Conservation (phyloP, 2,329 filamentous ascomycete species). For the Stenocarpella maydis region DNA sequence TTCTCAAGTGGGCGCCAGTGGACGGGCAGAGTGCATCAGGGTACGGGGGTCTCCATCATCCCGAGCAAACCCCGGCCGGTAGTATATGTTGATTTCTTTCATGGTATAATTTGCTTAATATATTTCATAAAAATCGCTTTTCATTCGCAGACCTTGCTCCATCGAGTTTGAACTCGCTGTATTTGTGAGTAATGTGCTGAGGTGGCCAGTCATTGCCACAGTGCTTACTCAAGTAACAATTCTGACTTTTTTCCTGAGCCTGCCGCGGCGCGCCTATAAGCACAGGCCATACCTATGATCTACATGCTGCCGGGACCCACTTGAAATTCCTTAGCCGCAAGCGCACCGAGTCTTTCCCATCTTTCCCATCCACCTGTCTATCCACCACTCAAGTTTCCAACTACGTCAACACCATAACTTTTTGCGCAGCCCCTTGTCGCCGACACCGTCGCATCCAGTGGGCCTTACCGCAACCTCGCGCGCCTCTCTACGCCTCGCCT, state of each 20-base stretch:
- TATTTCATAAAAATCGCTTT: no score
- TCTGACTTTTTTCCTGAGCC: background rate
- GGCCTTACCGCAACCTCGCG: background rate
- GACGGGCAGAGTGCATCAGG: no score
- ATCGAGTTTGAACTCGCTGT: no score
- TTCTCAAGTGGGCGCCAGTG: no score
- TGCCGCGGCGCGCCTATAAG: background rate
- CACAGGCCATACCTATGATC: background rate
- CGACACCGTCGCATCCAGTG: background rate
- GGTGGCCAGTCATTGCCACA: background rate
- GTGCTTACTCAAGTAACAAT: slow-evolving; percentile 3
- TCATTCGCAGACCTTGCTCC: no score
- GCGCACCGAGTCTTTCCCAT: slow-evolving; percentile 19
- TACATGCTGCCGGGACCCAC: background rate
- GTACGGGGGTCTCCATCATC: no score
- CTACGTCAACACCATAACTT: background rate
- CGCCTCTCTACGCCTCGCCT: background rate
- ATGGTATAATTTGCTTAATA: no score
- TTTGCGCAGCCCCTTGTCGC: background rate
- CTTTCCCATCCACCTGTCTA: slow-evolving; percentile 8
- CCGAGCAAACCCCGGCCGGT: no score
- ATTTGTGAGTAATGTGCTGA: no score
- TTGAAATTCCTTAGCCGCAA: slow-evolving; percentile 26
- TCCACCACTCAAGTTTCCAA: slow-evolving; percentile 6
- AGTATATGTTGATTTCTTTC: no score